Percentiles rank a stretch among this genome's conserved stretches.
These are phyloP conservation scores for Phytopythium cucurbitacearum DNA, from an alignment of 352 stramenopile genomes.

Conservation along the genomic window DNA sequence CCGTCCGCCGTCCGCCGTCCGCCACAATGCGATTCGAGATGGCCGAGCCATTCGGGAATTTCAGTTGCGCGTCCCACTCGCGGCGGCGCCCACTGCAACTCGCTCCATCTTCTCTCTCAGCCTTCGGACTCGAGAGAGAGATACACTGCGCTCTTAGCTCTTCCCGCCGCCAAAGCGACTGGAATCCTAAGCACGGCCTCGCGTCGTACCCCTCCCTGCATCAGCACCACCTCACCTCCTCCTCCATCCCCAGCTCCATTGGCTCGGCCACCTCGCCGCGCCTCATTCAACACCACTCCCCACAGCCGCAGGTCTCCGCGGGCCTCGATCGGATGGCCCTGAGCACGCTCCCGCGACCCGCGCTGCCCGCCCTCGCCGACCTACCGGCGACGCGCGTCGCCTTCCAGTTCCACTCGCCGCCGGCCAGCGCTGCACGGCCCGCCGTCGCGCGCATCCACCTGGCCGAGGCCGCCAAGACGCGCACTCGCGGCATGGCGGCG, in stretches of 20 bases:
- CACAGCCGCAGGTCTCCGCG: slow-evolving; percentile 16
- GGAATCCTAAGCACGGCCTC: slow-evolving; percentile 43
- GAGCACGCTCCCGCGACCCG: slow-evolving; percentile 19
- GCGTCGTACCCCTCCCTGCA: slow-evolving; percentile 26
- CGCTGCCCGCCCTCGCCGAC: slow-evolving; percentile 31
- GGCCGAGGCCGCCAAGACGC: neutral
- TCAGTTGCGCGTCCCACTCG: neutral
- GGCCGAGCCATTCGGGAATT: slow-evolving; percentile 3
- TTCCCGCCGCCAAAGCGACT: slow-evolving; percentile 11
- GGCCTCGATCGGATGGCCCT: slow-evolving; percentile 22
- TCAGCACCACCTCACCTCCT: slow-evolving; percentile 14
- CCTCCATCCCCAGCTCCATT: neutral
- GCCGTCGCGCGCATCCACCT: slow-evolving; percentile 11
- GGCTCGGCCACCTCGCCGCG: neutral
- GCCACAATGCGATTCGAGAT: slow-evolving; percentile 15
- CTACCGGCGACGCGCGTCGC: slow-evolving; percentile 6
- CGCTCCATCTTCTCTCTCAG: slow-evolving; percentile 31
- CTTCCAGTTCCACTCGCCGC: slow-evolving; percentile 26
- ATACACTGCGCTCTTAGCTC: slow-evolving; percentile 31
- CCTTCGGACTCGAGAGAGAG: slow-evolving; percentile 35
- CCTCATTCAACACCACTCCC: slow-evolving; percentile 1
- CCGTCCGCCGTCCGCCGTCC: no score
- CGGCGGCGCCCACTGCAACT: neutral
- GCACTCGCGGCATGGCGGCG: neutral
- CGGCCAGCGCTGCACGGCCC: slow-evolving; percentile 20